Conservation (phyloP, 768 basidiomycete genomes). For the Roridomyces roridus region DNA sequence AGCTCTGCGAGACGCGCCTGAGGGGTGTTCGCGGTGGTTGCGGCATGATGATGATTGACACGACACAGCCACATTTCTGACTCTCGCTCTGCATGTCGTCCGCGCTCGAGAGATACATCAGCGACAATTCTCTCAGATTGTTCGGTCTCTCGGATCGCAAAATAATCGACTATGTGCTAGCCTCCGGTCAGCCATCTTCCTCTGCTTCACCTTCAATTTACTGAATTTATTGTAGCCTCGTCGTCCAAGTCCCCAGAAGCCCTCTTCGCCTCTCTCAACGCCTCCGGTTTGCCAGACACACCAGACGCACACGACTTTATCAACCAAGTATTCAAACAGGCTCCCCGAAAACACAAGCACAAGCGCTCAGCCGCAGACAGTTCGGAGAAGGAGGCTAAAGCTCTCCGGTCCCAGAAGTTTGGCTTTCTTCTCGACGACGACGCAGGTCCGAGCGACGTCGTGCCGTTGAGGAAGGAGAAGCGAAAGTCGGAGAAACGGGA, state of each 20-base stretch:
- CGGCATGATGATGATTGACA: conserved; percentile 11
- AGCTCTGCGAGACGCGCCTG: conserved; percentile 89
- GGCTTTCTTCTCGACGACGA: conserved; percentile 87
- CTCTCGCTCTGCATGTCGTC: conserved; percentile 53
- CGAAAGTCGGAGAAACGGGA: conserved; percentile 58
- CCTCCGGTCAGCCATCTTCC: conserved; percentile 66
- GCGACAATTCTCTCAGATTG: conserved; percentile 77
- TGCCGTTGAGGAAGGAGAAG: conserved; percentile 48
- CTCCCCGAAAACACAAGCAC: conserved; percentile 78
- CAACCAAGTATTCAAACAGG: conserved; percentile 74
- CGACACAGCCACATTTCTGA: background rate
- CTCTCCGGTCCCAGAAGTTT: conserved; percentile 74
- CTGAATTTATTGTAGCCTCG: conserved; percentile 54
- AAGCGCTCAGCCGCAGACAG: conserved; percentile 55
- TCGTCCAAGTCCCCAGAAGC: conserved; percentile 82
- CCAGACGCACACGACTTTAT: conserved; percentile 83
- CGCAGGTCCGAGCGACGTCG: conserved; percentile 45
- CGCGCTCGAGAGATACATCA: conserved; percentile 73
- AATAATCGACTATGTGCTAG: conserved; percentile 87
- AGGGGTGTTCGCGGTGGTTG: conserved; percentile 87
- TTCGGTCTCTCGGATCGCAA: conserved; percentile 86
- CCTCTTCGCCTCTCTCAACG: conserved; percentile 76
- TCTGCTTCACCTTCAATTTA: background rate
- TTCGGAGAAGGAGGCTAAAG: conserved; percentile 77
- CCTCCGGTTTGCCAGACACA: conserved; percentile 82